Evolutionary conservation across 1,284 basidiomycete species (phyloP).

Genomic region (Amylostereum areolatum): DNA sequence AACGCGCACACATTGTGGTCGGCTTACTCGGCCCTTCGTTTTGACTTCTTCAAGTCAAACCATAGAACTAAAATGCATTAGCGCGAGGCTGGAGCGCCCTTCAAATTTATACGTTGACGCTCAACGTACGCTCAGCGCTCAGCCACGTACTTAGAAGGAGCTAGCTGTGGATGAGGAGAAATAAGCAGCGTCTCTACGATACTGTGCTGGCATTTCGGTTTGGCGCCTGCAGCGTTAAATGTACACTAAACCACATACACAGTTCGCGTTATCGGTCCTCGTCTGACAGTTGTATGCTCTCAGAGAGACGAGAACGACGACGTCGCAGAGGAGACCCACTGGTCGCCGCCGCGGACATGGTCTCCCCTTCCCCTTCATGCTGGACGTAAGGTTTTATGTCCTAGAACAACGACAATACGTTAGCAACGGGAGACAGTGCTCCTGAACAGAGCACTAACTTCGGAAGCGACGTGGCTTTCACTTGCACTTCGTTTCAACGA

Average conservation of each 20-base stretch:
- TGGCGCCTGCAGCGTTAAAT: neutral
- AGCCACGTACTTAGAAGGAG: too few relatives aligned
- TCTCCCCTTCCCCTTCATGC: conserved; percentile 16
- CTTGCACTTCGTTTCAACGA: conserved; percentile 23
- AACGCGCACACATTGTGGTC: too few relatives aligned
- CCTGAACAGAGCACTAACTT: neutral
- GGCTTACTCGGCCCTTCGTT: too few relatives aligned
- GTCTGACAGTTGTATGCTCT: conserved; percentile 21
- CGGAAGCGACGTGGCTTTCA: conserved; percentile 7
- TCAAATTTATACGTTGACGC: too few relatives aligned
- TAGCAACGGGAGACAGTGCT: neutral
- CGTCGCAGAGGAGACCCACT: conserved; percentile 28
- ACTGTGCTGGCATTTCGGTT: too few relatives aligned
- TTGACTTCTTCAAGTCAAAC: too few relatives aligned
- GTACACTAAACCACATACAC: neutral
- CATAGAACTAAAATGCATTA: too few relatives aligned
- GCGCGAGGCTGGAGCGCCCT: too few relatives aligned
- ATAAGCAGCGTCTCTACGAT: too few relatives aligned
- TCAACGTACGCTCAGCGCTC: too few relatives aligned
- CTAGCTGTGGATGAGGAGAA: too few relatives aligned
- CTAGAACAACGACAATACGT: neutral
- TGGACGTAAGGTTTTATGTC: neutral
- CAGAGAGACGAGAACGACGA: conserved; percentile 32
- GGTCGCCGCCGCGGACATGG: conserved; percentile 20
- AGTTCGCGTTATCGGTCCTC: conserved; percentile 15